Evolutionary conservation across 192 early-diverging fungal genomes (phyloP).

Genomic region (Podochytrium sp.): DNA sequence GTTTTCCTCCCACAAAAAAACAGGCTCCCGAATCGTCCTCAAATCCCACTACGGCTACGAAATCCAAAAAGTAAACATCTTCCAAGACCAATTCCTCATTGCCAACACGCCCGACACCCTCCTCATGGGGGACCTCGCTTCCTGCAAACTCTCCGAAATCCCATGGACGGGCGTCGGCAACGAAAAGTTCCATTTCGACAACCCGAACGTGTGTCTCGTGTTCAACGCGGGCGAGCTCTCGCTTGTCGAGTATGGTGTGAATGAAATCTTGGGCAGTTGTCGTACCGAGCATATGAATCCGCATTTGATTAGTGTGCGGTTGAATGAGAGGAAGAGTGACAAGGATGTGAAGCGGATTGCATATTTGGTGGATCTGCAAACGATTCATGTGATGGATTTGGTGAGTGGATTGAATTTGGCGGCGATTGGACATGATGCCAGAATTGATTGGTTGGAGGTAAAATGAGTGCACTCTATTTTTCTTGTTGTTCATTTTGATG

Average conservation of each 20-base stretch:
- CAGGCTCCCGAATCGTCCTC: constrained; percentile 65
- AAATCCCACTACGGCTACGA: constrained; percentile 71
- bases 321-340: constrained; percentile 63
- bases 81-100: constrained; percentile 69
- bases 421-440: constrained; percentile 57
- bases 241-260: constrained; percentile 69
- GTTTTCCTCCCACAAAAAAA: neutral
- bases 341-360: constrained; percentile 62
- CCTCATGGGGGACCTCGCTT: constrained; percentile 65
- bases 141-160: constrained; percentile 68
- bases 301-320: constrained; percentile 64
- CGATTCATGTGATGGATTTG: constrained; percentile 62
- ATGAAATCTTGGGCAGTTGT: constrained; percentile 64
- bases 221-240: constrained; percentile 70
- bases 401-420: constrained; percentile 47
- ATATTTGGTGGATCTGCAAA: constrained; percentile 65
- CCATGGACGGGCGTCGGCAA: constrained; percentile 60
- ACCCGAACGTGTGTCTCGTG: constrained; percentile 66
- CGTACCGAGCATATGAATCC: constrained; percentile 70
- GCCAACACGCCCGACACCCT: constrained; percentile 67
- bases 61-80: constrained; percentile 71
- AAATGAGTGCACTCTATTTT: neutral
- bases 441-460: constrained; percentile 69
- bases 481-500: constrained; percentile 5
- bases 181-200: constrained; percentile 69